Percentiles rank a stretch among this genome's conserved stretches.
Conservation (phyloP, 2,329 filamentous ascomycete genomes). For the Zymoseptoria ardabiliae region DNA sequence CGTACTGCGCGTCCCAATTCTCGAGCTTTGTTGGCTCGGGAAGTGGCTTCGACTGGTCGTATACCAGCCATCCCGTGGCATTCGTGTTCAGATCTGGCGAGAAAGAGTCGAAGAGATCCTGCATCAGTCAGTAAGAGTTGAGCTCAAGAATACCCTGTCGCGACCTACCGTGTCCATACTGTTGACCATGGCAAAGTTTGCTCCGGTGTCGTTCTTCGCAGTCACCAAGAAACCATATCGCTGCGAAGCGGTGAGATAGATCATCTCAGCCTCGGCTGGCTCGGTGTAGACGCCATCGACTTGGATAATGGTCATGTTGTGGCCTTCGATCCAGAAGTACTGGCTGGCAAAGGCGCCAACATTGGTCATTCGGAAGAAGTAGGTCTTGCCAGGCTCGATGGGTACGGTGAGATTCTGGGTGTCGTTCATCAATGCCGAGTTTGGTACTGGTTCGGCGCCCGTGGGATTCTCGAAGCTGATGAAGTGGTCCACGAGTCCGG, state of each 20-base stretch:
- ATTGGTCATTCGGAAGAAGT: constrained; percentile 63
- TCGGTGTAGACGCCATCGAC: constrained; percentile 62
- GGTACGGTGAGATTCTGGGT: constrained; percentile 40
- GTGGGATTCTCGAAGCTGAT: constrained; percentile 49
- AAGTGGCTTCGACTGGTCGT: constrained; percentile 41
- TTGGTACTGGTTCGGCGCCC: constrained; percentile 58
- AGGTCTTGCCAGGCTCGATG: constrained; percentile 48
- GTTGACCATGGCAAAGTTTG: constrained; percentile 54
- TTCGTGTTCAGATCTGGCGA: constrained; percentile 62
- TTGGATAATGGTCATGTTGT: constrained; percentile 58
- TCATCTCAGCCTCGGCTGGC: constrained; percentile 50
- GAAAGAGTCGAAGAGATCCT: constrained; percentile 55
- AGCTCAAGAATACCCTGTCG: constrained; percentile 11
- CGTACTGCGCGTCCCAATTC: constrained; percentile 55
- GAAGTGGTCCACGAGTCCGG: constrained; percentile 46
- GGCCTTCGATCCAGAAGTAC: constrained; percentile 63
- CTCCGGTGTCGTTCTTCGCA: constrained; percentile 47
- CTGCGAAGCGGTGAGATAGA: constrained; percentile 64
- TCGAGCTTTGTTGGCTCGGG: constrained; percentile 50
- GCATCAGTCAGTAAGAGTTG: constrained; percentile 9
- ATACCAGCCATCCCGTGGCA: constrained; percentile 50
- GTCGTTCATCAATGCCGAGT: constrained; percentile 60
- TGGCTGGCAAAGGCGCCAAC: constrained; percentile 65
- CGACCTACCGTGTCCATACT: constrained; percentile 38
- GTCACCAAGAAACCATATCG: constrained; percentile 61